Percentiles rank a stretch among this genome's conserved stretches.
Evolutionary conservation across 1,139 yeast genomes (phyloP).

Genomic region (Geotrichum phurueaensis): DNA sequence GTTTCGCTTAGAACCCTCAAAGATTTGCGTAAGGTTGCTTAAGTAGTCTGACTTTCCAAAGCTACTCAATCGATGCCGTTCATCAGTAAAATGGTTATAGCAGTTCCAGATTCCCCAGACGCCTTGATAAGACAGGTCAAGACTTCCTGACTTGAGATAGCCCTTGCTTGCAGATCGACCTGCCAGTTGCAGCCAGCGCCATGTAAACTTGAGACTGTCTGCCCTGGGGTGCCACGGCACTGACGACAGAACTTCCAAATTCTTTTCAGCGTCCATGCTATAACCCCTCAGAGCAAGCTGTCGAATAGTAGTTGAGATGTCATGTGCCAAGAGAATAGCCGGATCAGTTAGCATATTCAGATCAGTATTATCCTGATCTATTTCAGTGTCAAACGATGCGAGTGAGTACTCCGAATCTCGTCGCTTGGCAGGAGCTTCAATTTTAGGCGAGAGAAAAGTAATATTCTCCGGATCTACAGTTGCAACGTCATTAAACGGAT

Average conservation of each 20-base stretch:
- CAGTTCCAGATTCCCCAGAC: slow-evolving; percentile 90
- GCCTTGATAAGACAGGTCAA: slow-evolving; percentile 84
- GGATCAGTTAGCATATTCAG: slow-evolving; percentile 18
- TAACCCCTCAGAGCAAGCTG: slow-evolving; percentile 69
- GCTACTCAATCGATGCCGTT: slow-evolving; percentile 34
- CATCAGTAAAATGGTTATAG: slow-evolving; percentile 52
- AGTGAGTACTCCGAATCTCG: slow-evolving; percentile 13
- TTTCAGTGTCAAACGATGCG: slow-evolving; percentile 29
- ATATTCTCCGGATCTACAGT: slow-evolving; percentile 60
- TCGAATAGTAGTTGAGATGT: slow-evolving; percentile 46
- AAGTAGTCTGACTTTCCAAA: slow-evolving; percentile 26
- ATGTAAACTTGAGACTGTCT: slow-evolving; percentile 64
- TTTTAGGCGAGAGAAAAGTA: slow-evolving; percentile 24
- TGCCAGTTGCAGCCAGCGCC: slow-evolving; percentile 85
- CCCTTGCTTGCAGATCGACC: slow-evolving; percentile 62
- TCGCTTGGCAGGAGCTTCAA: background rate
- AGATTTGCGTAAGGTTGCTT: slow-evolving; percentile 23
- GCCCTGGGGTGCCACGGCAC: slow-evolving; percentile 19
- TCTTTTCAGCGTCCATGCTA: slow-evolving; percentile 61
- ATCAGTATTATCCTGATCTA: slow-evolving; percentile 29
- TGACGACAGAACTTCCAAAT: slow-evolving; percentile 55
- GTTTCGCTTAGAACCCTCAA: slow-evolving; percentile 15
- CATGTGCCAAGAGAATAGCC: slow-evolving; percentile 28
- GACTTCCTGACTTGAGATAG: slow-evolving; percentile 56
- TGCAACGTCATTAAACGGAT: slow-evolving; percentile 64